phyloP scores from a whole-genome alignment of 176 grass and related monocot genomes.

The Carex cristatella region DNA sequence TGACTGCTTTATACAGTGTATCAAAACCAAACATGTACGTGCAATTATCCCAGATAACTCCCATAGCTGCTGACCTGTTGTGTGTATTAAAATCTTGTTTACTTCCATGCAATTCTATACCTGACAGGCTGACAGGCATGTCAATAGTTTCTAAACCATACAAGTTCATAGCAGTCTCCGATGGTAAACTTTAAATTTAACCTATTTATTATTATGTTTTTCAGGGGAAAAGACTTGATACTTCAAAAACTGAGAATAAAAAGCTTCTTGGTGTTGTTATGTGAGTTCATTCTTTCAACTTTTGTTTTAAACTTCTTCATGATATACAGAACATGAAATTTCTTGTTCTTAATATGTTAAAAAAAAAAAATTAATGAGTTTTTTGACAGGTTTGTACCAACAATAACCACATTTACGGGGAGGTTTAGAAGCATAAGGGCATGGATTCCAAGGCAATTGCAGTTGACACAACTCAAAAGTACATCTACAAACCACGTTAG shows the following conservation, averaged over 20 bases:
- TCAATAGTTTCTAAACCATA: not conserved
- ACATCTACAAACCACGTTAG: constrained; percentile 48
- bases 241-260: constrained; percentile 52
- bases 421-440: constrained; percentile 68
- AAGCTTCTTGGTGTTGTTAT: constrained; percentile 54
- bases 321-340: not conserved
- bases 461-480: constrained; percentile 54
- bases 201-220: not conserved
- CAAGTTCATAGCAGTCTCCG: not conserved
- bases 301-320: not conserved
- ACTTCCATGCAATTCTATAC: not conserved
- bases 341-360: not conserved
- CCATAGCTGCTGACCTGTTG: not conserved
- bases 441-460: constrained; percentile 65
- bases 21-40: not conserved
- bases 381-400: constrained; percentile 58
- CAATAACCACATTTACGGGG: constrained; percentile 65
- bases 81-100: not conserved
- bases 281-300: constrained; percentile 40
- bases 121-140: not conserved
- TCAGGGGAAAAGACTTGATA: constrained; percentile 50
- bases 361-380: not conserved
- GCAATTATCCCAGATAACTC: not conserved
- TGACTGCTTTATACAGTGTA: not conserved
- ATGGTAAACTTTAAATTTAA: not conserved